Evolutionary conservation across 768 basidiomycete species (phyloP).

Genomic region (Hericium rajendrae): DNA sequence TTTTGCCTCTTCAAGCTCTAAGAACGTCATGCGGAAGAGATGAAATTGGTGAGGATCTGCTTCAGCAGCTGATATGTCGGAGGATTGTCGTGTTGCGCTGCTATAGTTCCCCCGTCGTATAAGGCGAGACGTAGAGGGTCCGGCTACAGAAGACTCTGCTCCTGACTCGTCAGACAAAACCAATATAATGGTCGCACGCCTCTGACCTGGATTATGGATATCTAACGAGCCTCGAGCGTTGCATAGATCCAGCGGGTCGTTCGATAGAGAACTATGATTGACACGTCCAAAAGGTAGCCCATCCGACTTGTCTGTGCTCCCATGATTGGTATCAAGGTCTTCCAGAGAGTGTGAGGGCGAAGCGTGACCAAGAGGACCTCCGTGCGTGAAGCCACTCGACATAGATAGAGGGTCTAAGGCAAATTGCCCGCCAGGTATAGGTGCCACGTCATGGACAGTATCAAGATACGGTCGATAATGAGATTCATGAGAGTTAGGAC

Average conservation of each 20-base stretch:
- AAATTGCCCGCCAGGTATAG: constrained; percentile 22
- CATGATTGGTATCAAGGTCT: constrained; percentile 28
- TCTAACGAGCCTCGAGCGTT: constrained; percentile 46
- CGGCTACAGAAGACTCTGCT: constrained; percentile 33
- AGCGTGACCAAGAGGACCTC: constrained; percentile 33
- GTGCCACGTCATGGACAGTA: constrained; percentile 29
- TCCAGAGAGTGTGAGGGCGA: constrained; percentile 39
- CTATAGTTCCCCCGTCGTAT: constrained; percentile 11
- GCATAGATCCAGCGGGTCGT: constrained; percentile 30
- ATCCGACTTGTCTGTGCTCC: constrained; percentile 27
- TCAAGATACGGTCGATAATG: constrained; percentile 29
- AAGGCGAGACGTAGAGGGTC: constrained; percentile 22
- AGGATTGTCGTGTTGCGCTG: neutral
- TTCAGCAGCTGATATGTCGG: constrained; percentile 8
- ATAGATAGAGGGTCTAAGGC: constrained; percentile 46
- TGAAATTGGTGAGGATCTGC: constrained; percentile 30
- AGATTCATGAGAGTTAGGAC: constrained; percentile 40
- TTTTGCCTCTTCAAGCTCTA: constrained; percentile 30
- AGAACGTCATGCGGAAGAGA: constrained; percentile 57
- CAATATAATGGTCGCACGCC: constrained; percentile 32
- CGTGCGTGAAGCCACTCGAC: constrained; percentile 47
- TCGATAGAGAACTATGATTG: constrained; percentile 38
- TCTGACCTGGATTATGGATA: constrained; percentile 42
- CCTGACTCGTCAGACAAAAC: constrained; percentile 65
- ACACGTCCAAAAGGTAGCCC: constrained; percentile 67